Base-by-base conservation (phyloP, 2,329 filamentous ascomycete genomes). In the Sarocladiaceae sp. region DNA sequence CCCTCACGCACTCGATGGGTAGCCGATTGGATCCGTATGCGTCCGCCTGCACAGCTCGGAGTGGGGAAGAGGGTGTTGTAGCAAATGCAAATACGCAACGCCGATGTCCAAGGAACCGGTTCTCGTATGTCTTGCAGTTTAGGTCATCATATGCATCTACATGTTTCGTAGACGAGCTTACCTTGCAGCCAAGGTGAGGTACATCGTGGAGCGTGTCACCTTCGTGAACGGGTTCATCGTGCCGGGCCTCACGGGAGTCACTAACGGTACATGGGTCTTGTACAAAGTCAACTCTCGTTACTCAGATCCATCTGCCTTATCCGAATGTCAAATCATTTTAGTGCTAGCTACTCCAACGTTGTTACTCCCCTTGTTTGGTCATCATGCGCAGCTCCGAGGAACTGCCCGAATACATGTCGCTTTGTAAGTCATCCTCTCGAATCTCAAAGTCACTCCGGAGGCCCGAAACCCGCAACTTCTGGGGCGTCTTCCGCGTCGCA, bases 41-140 rank as follows among this genome's bases (percentile, higher is more conserved):
- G 37, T 41, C 19, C 26, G 26, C 37, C 29, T 10, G 11, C 16
- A 15, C 24, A 16, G 7, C 23, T 16, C 11, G n/a, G 23, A n/a
- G n/a, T n/a, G n/a, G 33, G 19, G 18, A 15, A 35, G n/a, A 11
- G 26, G 11, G 12, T 18, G 11, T 27, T 18, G 23, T 18, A 41
- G 29, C 18, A 41, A 24, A 24, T 29, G 29, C 37, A 29, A 20
- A 18, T 35, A 35, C 33, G 3, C 7, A 27, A 29, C 7, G 37
- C 37, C n/a, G n/a, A n/a, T n/a, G n/a, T 41, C 37, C 37, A 23
- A n/a, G 37, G 37, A 41, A 41, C 24, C 24, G 37, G 37, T 41
- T 6, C 37, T 41, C 29, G 37, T 21, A 41, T 41, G 37, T 18
- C 23, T 18, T 41, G 34, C 34, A 39, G 34, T 26, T 24, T 10